Conservation (phyloP, 2,329 filamentous ascomycete genomes). For the Penicillium sp. region DNA sequence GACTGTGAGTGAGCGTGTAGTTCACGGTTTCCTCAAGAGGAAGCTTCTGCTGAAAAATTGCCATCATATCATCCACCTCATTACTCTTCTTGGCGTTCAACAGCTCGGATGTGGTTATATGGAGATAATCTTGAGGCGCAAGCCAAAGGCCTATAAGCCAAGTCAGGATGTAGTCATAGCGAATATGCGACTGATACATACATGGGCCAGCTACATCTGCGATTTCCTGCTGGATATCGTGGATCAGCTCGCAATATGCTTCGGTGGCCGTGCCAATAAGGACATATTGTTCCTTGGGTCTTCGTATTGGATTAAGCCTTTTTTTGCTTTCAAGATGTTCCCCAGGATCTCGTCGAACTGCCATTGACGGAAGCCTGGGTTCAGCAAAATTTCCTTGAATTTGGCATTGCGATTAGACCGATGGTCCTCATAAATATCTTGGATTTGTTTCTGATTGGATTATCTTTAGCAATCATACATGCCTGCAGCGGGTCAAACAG, state of each 20-base stretch:
- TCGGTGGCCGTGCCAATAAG: constrained; percentile 82
- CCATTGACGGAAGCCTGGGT: constrained; percentile 66
- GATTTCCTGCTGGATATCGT: constrained; percentile 67
- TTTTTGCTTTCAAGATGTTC: constrained; percentile 63
- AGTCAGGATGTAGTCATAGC: neutral
- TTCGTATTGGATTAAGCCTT: constrained; percentile 64
- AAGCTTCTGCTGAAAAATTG: constrained; percentile 53
- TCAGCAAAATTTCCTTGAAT: constrained; percentile 72
- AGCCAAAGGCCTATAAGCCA: constrained; percentile 71
- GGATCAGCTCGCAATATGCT: constrained; percentile 68
- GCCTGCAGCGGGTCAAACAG: constrained; percentile 23
- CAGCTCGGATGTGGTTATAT: constrained; percentile 83
- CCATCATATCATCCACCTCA: constrained; percentile 66
- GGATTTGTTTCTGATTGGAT: constrained; percentile 53
- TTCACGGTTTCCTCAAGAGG: constrained; percentile 61
- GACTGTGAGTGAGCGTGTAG: constrained; percentile 65
- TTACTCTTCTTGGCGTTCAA: constrained; percentile 72
- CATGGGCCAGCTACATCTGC: constrained; percentile 63
- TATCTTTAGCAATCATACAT: constrained; percentile 3
- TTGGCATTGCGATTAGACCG: constrained; percentile 72
- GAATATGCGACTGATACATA: constrained; percentile 44
- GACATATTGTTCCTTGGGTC: constrained; percentile 82
- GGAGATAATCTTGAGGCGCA: constrained; percentile 75
- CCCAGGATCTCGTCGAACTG: constrained; percentile 74
- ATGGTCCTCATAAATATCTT: constrained; percentile 71